Evolutionary conservation across 2,329 filamentous ascomycete genomes (phyloP).

Genomic region (Apiospora saccharicola): DNA sequence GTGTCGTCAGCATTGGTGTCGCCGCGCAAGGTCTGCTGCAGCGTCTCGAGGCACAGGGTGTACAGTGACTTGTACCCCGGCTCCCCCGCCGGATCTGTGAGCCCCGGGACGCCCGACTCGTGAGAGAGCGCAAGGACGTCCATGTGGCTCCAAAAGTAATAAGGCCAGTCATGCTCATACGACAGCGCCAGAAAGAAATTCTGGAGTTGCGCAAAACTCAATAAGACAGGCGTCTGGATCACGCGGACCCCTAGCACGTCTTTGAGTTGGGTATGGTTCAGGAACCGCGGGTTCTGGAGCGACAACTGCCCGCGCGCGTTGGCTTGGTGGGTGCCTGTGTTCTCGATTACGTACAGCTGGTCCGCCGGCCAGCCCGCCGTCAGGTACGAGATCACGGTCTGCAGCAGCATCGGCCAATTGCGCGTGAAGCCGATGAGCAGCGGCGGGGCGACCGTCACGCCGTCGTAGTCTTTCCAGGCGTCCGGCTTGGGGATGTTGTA

Average conservation of each 20-base stretch:
- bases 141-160: conserved; percentile 67
- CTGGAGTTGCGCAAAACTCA: conserved; percentile 63
- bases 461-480: conserved; percentile 45
- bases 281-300: conserved; percentile 63
- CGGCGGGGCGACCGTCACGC: conserved; percentile 51
- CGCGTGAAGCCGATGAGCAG: conserved; percentile 67
- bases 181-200: conserved; percentile 60
- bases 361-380: conserved; percentile 64
- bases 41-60: conserved; percentile 47
- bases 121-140: conserved; percentile 57
- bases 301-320: conserved; percentile 57
- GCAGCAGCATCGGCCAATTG: conserved; percentile 61
- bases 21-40: conserved; percentile 39
- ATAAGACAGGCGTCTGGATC: conserved; percentile 57
- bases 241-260: conserved; percentile 59
- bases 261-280: conserved; percentile 58
- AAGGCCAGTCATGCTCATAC: conserved; percentile 51
- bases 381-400: conserved; percentile 64
- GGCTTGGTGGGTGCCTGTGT: conserved; percentile 62
- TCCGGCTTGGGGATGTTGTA: conserved; percentile 53
- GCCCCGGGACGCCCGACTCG: conserved; percentile 48
- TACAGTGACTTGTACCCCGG: conserved; percentile 52
- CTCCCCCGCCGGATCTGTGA: conserved; percentile 42
- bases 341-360: conserved; percentile 66
- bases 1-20: conserved; percentile 34